Conservation (phyloP, 139 green algal genomes). For the Tetradesmus obliquus region DNA sequence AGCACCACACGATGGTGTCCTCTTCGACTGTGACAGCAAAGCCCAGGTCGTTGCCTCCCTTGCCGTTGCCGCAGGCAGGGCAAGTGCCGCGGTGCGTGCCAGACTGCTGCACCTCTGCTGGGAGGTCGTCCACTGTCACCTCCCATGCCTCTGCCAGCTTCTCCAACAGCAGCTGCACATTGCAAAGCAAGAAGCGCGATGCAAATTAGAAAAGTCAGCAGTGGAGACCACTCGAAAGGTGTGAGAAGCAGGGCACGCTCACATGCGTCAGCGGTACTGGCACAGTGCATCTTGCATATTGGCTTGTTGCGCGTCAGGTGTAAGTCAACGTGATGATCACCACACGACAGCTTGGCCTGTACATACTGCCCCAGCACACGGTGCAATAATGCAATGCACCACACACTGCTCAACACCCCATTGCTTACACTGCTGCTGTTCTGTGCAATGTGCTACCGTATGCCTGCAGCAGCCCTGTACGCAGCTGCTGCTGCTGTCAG, state of each 20-base stretch:
- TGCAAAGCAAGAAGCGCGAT: not conserved
- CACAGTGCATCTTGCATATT: not conserved
- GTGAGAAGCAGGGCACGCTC: not conserved
- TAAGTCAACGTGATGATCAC: no score
- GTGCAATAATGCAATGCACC: not conserved
- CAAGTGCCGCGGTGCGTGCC: conserved; percentile 14
- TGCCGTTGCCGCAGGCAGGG: conserved; percentile 38
- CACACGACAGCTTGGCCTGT: no score
- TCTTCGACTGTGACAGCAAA: conserved; percentile 32
- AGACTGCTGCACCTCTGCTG: not conserved
- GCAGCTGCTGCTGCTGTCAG: not conserved
- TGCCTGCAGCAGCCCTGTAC: not conserved
- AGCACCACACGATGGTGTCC: conserved; percentile 61
- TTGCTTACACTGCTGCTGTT: not conserved
- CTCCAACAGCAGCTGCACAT: conserved; percentile 6
- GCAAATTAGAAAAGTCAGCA: no score
- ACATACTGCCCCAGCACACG: not conserved
- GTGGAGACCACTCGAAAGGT: no score
- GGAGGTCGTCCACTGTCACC: not conserved
- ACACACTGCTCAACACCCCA: not conserved
- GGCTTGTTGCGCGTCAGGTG: not conserved
- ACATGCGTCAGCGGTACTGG: not conserved
- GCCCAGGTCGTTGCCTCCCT: not conserved
- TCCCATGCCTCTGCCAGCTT: conserved; percentile 18
- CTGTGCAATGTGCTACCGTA: no score